These are phyloP conservation scores for Yamadazyma diospyri DNA, from an alignment of 1,139 yeast genomes.

Conservation along the genomic window DNA sequence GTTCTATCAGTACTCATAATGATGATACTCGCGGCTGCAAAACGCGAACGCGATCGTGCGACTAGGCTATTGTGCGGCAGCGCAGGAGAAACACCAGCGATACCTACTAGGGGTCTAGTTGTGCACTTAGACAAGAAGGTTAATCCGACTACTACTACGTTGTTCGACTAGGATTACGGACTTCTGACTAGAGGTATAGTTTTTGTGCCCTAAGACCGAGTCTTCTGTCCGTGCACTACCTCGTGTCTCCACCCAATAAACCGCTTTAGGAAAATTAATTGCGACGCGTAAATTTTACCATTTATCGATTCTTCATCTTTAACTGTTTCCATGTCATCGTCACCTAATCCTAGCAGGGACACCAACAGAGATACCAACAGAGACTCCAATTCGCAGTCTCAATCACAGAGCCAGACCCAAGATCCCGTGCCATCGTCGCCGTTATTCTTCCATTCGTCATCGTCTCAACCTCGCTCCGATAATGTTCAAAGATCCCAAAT, in stretches of 20 bases:
- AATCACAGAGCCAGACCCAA: slow-evolving; percentile 20
- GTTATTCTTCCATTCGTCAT: slow-evolving; percentile 56
- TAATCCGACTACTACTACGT: no score
- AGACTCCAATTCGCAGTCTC: slow-evolving; percentile 31
- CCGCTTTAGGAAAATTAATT: slow-evolving; percentile 25
- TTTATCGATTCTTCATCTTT: background rate
- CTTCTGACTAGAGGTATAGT: no score
- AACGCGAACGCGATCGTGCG: no score
- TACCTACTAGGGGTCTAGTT: no score
- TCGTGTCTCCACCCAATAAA: slow-evolving; percentile 16
- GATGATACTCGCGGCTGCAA: no score
- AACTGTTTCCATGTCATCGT: slow-evolving; percentile 22
- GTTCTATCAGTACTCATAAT: no score
- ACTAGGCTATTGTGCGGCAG: no score
- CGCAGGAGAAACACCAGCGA: no score
- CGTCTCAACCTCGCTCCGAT: slow-evolving; percentile 45
- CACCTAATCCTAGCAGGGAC: slow-evolving; percentile 28
- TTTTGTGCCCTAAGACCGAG: no score
- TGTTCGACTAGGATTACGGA: no score
- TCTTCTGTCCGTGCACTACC: no score
- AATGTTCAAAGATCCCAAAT: slow-evolving; percentile 9
- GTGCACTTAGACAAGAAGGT: no score
- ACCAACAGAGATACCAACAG: slow-evolving; percentile 21
- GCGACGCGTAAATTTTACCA: slow-evolving; percentile 14
- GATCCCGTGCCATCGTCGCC: slow-evolving; percentile 61